Base-by-base conservation (phyloP, 495 filamentous ascomycete species). In the Aspergillus bridgeri region DNA sequence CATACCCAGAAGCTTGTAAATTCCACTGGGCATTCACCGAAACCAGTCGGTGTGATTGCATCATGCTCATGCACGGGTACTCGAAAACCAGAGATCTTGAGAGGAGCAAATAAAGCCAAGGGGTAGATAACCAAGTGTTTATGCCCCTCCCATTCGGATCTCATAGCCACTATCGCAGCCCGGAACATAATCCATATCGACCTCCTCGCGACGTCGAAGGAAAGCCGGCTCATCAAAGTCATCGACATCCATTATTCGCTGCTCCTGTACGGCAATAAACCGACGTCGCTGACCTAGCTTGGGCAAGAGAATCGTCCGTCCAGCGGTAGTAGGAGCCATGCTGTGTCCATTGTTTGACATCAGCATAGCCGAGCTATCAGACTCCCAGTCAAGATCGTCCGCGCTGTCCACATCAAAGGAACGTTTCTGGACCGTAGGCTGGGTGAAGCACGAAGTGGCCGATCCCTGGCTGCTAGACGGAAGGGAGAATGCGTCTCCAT, bases 401-500 rank as follows among this genome's bases (percentile, higher is more conserved):
- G 13, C 8, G 3, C 33, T 15, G 17, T 64, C 63, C 8, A 18
- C 22, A 22, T 63, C 61, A 15, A 45, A 64, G 11, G 64, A 29
- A 2, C 66, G 64, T 54, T 69, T 69, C n/a, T 59, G 56, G 13
- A 23, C 57, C 56, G 20, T 54, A 7, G 44, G n/a, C 2, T 29
- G 53, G 29, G 48, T 21, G 15, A 29, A 4, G 5, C 17, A 13
- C 1, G 75, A 74, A 21, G 54, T 19, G 27, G 54, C 54, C 3
- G 76, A 79, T 29, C 76, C 73, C 62, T 80, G 79, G 54, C 78
- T 79, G 58, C 76, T 79, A 0, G 74, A 58, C 3, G 76, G 73
- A 27, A 77, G 67, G 13, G 77, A 78, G 49, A 68, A 73, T 0
- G 70, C 64, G 24, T 79, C 76, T 8, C 70, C 65, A n/a, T 76